Conservation (phyloP, 768 basidiomycete species). For the Rhodotorula sphaerocarpa region DNA sequence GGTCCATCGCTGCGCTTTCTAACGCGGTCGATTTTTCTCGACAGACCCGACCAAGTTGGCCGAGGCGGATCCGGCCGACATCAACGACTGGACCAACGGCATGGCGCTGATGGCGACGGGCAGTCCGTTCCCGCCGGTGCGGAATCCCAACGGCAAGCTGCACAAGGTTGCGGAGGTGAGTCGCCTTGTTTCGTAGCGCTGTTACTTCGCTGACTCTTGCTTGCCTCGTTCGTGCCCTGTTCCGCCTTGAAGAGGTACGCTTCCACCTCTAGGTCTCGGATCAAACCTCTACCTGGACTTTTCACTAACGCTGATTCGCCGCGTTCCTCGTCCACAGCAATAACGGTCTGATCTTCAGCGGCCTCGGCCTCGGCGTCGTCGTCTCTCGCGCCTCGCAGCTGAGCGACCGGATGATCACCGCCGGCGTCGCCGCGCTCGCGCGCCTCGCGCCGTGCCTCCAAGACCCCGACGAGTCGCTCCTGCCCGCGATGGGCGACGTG, state of each 20-base stretch:
- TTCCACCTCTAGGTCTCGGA: neutral
- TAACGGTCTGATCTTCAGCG: constrained; percentile 74
- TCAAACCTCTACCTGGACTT: too few relatives aligned
- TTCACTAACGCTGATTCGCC: too few relatives aligned
- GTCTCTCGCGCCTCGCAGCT: constrained; percentile 57
- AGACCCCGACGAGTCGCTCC: constrained; percentile 60
- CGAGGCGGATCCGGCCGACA: constrained; percentile 62
- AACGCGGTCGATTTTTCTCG: neutral
- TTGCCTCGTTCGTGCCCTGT: neutral
- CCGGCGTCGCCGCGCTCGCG: constrained; percentile 66
- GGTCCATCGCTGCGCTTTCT: neutral
- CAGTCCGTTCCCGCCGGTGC: constrained; percentile 65
- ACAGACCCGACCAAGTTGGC: constrained; percentile 47
- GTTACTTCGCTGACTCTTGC: neutral
- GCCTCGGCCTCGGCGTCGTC: constrained; percentile 68
- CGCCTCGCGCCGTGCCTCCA: constrained; percentile 64
- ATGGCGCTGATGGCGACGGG: constrained; percentile 75
- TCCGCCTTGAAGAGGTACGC: neutral
- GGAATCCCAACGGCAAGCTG: constrained; percentile 57
- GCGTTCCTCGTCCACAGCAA: neutral
- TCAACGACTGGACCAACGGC: constrained; percentile 69
- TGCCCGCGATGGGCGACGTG: constrained; percentile 69
- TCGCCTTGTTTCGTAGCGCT: neutral
- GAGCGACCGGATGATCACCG: constrained; percentile 81
- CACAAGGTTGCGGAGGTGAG: constrained; percentile 45